Conservation (phyloP, 371 early-diverging fungal species). For the Mucor saturninus region DNA sequence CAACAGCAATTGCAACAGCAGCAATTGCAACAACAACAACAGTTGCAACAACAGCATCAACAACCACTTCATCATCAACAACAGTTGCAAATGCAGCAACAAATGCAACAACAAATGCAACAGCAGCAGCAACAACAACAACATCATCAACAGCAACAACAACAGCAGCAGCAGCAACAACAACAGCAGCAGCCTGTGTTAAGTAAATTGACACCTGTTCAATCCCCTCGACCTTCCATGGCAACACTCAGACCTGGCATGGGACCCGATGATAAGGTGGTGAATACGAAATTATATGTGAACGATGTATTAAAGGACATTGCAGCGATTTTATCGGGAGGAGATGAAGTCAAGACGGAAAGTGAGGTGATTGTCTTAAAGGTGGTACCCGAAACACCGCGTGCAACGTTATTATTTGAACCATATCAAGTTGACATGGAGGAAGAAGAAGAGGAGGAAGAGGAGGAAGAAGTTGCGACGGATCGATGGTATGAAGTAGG, state of each 20-base stretch:
- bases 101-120: slow-evolving; percentile 40
- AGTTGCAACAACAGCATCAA: slow-evolving; percentile 34
- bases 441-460: slow-evolving; percentile 6
- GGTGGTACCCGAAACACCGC: neutral
- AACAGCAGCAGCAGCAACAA: slow-evolving; percentile 15
- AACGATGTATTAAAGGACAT: slow-evolving; percentile 47
- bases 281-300: slow-evolving; percentile 36
- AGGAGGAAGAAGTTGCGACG: neutral
- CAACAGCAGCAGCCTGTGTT: slow-evolving; percentile 9
- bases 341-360: slow-evolving; percentile 10
- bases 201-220: neutral
- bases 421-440: slow-evolving; percentile 11
- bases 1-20: slow-evolving; percentile 17
- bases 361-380: neutral
- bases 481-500: slow-evolving; percentile 46
- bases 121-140: slow-evolving; percentile 27
- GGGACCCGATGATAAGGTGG: slow-evolving; percentile 38
- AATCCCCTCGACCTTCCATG: slow-evolving; percentile 3
- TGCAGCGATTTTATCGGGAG: slow-evolving; percentile 25
- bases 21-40: slow-evolving; percentile 22
- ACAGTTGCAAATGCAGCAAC: slow-evolving; percentile 6
- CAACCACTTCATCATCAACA: slow-evolving; percentile 15
- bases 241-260: slow-evolving; percentile 36
- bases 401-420: slow-evolving; percentile 19
- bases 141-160: slow-evolving; percentile 12